These are phyloP conservation scores for Mycosphaerella sp. DNA, from an alignment of 2,329 filamentous ascomycete species.

Conservation along the genomic window DNA sequence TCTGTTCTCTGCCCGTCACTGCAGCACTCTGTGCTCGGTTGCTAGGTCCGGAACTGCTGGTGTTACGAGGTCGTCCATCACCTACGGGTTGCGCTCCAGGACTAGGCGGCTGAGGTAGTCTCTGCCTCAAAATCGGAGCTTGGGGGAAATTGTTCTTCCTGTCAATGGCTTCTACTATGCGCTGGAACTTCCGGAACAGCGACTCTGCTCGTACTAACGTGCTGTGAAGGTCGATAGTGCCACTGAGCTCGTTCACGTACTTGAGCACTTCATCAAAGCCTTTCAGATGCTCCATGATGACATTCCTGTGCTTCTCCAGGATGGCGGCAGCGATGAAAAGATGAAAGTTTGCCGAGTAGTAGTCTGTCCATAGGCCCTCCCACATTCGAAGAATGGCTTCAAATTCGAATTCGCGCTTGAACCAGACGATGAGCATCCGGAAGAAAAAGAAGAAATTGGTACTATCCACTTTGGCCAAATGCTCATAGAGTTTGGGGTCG, in stretches of 20 bases:
- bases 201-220: conserved; percentile 83
- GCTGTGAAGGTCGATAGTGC: conserved; percentile 81
- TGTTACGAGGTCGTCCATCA: conserved; percentile 18
- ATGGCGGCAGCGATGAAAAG: conserved; percentile 92
- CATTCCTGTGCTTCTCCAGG: conserved; percentile 87
- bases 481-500: conserved; percentile 88
- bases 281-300: conserved; percentile 90
- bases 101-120: conserved; percentile 36
- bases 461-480: conserved; percentile 82
- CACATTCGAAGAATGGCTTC: conserved; percentile 77
- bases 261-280: conserved; percentile 97
- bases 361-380: conserved; percentile 95
- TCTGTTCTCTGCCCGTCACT: conserved; percentile 35
- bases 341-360: conserved; percentile 80
- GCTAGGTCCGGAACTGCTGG: conserved; percentile 5
- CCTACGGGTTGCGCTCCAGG: conserved; percentile 19
- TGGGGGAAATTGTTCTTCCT: conserved; percentile 80
- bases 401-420: conserved; percentile 95
- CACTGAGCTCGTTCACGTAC: conserved; percentile 94
- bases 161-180: conserved; percentile 84
- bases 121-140: conserved; percentile 41
- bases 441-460: conserved; percentile 99
- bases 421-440: conserved; percentile 98
- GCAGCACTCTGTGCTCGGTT: conserved; percentile 13
- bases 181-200: conserved; percentile 80